Conservation (phyloP, 257 asterid genomes). For the Rhazya stricta region DNA sequence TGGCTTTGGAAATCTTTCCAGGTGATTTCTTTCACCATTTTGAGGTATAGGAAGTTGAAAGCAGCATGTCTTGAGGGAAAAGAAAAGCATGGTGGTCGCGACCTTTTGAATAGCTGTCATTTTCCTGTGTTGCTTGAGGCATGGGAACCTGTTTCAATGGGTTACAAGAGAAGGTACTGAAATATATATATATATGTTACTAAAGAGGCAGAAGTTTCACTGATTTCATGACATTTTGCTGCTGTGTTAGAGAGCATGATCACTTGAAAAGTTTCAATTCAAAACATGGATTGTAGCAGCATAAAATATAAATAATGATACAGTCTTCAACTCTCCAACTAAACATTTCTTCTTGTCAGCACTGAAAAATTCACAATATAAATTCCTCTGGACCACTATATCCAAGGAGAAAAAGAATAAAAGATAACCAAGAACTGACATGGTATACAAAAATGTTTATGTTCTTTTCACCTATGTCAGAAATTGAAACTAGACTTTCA, state of each 20-base stretch:
- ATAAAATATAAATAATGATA: neutral
- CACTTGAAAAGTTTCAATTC: neutral
- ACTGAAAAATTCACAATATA: neutral
- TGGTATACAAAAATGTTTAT: neutral
- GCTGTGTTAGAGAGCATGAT: neutral
- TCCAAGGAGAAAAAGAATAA: neutral
- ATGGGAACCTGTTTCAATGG: conserved; percentile 94
- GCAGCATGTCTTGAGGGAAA: conserved; percentile 33
- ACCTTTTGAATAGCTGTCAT: conserved; percentile 14
- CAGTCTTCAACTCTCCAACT: neutral
- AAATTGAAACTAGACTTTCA: neutral
- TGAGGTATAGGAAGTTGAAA: conserved; percentile 72
- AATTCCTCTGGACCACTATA: neutral
- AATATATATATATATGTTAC: conserved; percentile 1
- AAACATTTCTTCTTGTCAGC: neutral
- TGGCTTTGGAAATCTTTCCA: conserved; percentile 27
- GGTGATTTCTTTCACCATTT: conserved; percentile 74
- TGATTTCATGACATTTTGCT: neutral
- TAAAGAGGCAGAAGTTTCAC: neutral
- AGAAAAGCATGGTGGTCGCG: conserved; percentile 27
- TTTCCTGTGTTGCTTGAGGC: conserved; percentile 65
- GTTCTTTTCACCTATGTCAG: neutral
- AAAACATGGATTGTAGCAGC: neutral
- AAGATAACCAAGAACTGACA: neutral
- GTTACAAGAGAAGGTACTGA: conserved; percentile 74